Percentiles rank a stretch among this genome's conserved stretches.
phyloP scores from a whole-genome alignment of 305 asterid genomes.

The Fraxinus albicans region DNA sequence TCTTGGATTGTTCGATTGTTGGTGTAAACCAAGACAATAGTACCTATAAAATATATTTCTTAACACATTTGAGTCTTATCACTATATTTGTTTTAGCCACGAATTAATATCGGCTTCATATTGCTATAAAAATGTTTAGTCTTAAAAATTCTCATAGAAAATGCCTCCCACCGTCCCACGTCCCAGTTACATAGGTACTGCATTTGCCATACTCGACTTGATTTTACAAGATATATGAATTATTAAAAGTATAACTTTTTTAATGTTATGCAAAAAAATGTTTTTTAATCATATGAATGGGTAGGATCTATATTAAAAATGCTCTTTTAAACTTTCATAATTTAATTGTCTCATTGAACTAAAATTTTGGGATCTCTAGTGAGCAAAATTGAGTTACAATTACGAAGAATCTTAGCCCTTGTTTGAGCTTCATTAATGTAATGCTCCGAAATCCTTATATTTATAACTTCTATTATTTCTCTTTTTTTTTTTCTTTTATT shows the following conservation, averaged over 20 bases:
- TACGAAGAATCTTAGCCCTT: background rate
- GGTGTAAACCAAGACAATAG: background rate
- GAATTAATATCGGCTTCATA: background rate
- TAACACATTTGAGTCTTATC: background rate
- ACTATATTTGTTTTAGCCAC: background rate
- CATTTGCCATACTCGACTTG: background rate
- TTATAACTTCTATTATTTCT: too few species aligned
- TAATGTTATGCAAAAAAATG: background rate
- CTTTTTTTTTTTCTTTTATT: too few species aligned
- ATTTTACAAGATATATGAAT: too few species aligned
- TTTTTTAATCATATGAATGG: background rate
- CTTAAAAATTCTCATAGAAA: background rate
- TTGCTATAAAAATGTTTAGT: too few species aligned
- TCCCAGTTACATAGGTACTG: background rate
- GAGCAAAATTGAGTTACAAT: background rate
- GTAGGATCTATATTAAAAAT: too few species aligned
- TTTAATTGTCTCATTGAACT: background rate
- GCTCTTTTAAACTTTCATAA: background rate
- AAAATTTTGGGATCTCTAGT: background rate
- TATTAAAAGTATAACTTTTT: too few species aligned
- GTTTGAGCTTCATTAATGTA: too few species aligned
- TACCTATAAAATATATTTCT: background rate
- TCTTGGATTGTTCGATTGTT: too few species aligned
- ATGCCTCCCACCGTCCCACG: background rate
- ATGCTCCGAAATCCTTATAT: too few species aligned